phyloP scores from a whole-genome alignment of 805 yeast genomes.

The Wickerhamomyces bovis region DNA sequence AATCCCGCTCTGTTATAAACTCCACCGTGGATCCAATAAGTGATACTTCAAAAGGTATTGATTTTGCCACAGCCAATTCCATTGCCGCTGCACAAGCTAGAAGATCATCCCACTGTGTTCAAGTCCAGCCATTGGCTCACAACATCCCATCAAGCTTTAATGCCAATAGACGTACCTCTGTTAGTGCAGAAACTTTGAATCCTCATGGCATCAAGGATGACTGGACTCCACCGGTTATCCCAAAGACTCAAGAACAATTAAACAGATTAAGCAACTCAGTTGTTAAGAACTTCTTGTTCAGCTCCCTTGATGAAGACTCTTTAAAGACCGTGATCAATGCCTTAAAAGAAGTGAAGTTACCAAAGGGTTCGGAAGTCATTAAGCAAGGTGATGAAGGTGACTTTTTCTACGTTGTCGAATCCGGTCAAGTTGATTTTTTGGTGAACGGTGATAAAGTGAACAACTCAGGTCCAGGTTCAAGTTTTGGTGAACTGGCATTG shows the following conservation, averaged over 20 bases:
- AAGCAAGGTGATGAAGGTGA: constrained; percentile 94
- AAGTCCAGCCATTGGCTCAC: constrained; percentile 14
- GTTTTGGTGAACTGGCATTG: constrained; percentile 94
- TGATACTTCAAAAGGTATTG: not conserved
- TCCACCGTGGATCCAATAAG: constrained; percentile 19
- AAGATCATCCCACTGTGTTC: constrained; percentile 12
- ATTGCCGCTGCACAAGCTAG: constrained; percentile 7
- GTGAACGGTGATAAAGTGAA: constrained; percentile 63
- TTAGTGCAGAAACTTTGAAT: constrained; percentile 81
- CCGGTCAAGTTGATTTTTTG: constrained; percentile 75
- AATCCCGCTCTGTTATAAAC: constrained; percentile 9
- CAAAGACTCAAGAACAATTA: constrained; percentile 57
- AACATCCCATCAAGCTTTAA: constrained; percentile 57
- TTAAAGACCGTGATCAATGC: constrained; percentile 76
- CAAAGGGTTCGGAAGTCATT: constrained; percentile 61
- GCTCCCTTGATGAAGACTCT: constrained; percentile 73
- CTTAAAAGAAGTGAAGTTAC: constrained; percentile 63
- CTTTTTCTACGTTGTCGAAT: constrained; percentile 79
- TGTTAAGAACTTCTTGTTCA: constrained; percentile 77
- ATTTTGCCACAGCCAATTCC: constrained; percentile 6
- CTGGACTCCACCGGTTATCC: constrained; percentile 69
- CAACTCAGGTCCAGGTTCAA: constrained; percentile 77
- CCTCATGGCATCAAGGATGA: constrained; percentile 61
- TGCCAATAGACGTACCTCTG: constrained; percentile 83
- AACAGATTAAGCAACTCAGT: constrained; percentile 64